Conservation (phyloP, 345 rosid species). For the Theobroma cacao region DNA sequence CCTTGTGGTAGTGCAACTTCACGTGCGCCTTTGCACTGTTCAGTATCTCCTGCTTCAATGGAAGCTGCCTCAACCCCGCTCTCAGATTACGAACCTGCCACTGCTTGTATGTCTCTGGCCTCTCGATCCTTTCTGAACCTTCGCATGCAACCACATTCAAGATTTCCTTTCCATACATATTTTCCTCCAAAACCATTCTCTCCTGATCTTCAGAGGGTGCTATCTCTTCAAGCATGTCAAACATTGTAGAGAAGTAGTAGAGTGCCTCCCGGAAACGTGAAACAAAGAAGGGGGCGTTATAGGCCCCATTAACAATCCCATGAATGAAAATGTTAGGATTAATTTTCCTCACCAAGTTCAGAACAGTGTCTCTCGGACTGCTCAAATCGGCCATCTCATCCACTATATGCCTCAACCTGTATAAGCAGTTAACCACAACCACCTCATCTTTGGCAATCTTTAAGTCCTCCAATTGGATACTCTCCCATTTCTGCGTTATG, state of each 20-base stretch:
- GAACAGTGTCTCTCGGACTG: slow-evolving; percentile 43
- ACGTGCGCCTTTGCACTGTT: slow-evolving; percentile 35
- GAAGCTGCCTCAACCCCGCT: slow-evolving; percentile 60
- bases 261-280: slow-evolving; percentile 53
- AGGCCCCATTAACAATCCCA: slow-evolving; percentile 40
- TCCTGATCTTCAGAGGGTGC: slow-evolving; percentile 36
- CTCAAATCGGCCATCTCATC: slow-evolving; percentile 40
- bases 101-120: slow-evolving; percentile 73
- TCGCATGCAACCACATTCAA: slow-evolving; percentile 63
- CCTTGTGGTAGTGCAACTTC: slow-evolving; percentile 47
- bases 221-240: slow-evolving; percentile 48
- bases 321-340: slow-evolving; percentile 41
- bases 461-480: slow-evolving; percentile 43
- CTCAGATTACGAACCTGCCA: slow-evolving; percentile 54
- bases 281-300: slow-evolving; percentile 48
- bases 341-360: slow-evolving; percentile 38
- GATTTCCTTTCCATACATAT: slow-evolving; percentile 33
- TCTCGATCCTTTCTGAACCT: slow-evolving; percentile 51
- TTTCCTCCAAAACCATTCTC: slow-evolving; percentile 45
- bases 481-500: slow-evolving; percentile 51
- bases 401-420: slow-evolving; percentile 35
- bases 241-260: slow-evolving; percentile 47
- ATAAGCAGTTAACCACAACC: slow-evolving; percentile 36
- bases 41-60: slow-evolving; percentile 44
- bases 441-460: slow-evolving; percentile 38